Conservation (phyloP, 2,329 filamentous ascomycete species). For the Ophiostoma angusticollis region DNA sequence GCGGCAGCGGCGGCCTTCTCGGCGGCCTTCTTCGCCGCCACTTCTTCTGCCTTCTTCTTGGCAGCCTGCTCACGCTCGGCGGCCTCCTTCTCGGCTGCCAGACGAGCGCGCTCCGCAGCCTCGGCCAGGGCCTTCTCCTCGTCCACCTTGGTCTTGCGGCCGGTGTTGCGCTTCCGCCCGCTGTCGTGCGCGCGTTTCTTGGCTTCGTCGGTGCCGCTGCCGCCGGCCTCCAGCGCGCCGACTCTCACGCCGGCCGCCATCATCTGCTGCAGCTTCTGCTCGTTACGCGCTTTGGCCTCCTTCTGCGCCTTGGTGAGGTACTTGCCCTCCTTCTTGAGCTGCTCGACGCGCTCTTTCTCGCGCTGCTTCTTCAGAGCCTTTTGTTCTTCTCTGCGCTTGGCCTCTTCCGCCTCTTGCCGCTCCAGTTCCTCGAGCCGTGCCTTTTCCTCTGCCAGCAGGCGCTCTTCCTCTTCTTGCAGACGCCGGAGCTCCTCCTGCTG, state of each 20-base stretch:
- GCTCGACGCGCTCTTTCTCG: conserved; percentile 75
- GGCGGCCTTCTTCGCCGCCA: conserved; percentile 37
- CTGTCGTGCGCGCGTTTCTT: conserved; percentile 75
- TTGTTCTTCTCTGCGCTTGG: conserved; percentile 56
- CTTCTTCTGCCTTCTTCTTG: conserved; percentile 42
- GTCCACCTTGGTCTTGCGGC: conserved; percentile 48
- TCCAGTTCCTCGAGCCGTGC: conserved; percentile 54
- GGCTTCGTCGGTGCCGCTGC: conserved; percentile 37
- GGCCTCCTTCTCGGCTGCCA: conserved; percentile 56
- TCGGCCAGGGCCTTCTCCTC: conserved; percentile 69
- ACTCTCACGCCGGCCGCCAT: conserved; percentile 64
- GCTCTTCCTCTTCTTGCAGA: conserved; percentile 50
- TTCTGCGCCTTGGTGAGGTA: conserved; percentile 78
- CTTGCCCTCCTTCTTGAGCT: conserved; percentile 78
- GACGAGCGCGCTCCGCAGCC: conserved; percentile 57
- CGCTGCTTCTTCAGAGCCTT: conserved; percentile 70
- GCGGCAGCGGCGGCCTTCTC: conserved; percentile 30
- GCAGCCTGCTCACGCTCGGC: conserved; percentile 45
- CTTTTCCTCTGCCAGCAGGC: conserved; percentile 48
- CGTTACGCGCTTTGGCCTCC: conserved; percentile 66
- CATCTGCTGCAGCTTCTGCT: conserved; percentile 76
- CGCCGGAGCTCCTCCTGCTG: conserved; percentile 67
- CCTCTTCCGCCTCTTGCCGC: conserved; percentile 51
- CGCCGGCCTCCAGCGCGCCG: conserved; percentile 41
- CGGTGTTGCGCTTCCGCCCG: conserved; percentile 56